phyloP scores from a whole-genome alignment of 2,329 filamentous ascomycete genomes.

The Albifimbria verrucaria region DNA sequence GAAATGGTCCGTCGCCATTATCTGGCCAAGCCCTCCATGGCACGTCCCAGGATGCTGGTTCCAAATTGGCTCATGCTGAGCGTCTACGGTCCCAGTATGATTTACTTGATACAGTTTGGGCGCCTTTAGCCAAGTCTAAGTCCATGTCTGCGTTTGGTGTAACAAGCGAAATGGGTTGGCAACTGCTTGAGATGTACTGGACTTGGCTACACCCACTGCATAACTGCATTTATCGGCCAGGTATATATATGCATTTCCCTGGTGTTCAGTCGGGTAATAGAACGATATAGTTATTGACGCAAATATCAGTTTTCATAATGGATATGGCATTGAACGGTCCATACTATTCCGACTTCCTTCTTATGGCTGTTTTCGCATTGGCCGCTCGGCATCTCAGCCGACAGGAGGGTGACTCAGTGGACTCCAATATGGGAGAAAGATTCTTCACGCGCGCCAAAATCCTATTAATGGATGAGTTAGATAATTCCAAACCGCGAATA shows the following conservation, averaged over 20 bases:
- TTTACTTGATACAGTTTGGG: too few relatives aligned
- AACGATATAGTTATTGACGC: too few relatives aligned
- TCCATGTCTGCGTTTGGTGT: conserved; percentile 12
- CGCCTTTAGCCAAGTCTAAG: too few relatives aligned
- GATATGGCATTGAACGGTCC: conserved; percentile 15
- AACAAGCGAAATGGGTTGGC: conserved; percentile 8
- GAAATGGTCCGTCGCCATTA: too few relatives aligned
- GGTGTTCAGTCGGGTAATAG: too few relatives aligned
- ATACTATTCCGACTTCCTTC: conserved; percentile 16
- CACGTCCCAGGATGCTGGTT: too few relatives aligned
- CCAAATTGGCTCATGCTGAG: too few relatives aligned
- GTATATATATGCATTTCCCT: too few relatives aligned
- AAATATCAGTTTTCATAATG: conserved; percentile 14
- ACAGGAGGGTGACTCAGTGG: neutral
- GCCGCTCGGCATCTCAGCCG: conserved; percentile 13
- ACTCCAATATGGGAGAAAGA: neutral
- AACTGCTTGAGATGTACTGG: conserved; percentile 18
- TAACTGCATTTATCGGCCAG: conserved; percentile 15
- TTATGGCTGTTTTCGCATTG: conserved; percentile 16
- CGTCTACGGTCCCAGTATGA: too few relatives aligned
- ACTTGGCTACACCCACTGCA: conserved; percentile 18
- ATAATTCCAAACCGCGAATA: conserved; percentile 5
- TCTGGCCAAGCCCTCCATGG: too few relatives aligned
- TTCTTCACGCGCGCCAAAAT: neutral
- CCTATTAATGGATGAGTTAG: conserved; percentile 7